Percentiles rank a stretch among this genome's conserved stretches.
These are phyloP conservation scores for Eragrostis curvula DNA, from an alignment of 176 grass and related monocot genomes.

Conservation along the genomic window DNA sequence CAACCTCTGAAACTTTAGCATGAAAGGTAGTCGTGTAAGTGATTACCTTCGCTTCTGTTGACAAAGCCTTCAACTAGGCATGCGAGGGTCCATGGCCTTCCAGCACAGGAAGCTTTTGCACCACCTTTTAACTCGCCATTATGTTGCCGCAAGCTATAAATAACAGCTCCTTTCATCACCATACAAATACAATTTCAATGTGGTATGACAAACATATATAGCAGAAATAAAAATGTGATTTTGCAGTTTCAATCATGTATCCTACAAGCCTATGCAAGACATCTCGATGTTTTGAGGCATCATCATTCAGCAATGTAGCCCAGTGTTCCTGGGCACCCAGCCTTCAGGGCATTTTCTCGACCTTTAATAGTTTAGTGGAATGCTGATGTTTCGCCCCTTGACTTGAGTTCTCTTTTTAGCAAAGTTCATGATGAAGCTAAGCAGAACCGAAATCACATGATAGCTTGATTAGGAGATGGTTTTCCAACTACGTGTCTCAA, in stretches of 20 bases:
- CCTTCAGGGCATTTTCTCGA: too few relatives aligned
- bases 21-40: conserved; percentile 7
- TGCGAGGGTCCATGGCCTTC: conserved; percentile 80
- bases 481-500: neutral
- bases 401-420: too few relatives aligned
- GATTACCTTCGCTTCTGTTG: conserved; percentile 75
- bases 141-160: conserved; percentile 73
- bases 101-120: conserved; percentile 77
- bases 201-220: neutral
- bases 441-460: neutral
- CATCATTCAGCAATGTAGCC: neutral
- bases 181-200: neutral
- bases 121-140: conserved; percentile 88
- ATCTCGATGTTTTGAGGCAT: neutral
- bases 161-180: neutral
- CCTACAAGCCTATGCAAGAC: conserved; percentile 11
- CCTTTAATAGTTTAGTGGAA: too few relatives aligned
- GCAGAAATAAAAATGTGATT: neutral
- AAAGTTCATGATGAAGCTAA: neutral
- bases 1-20: neutral
- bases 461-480: neutral
- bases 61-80: conserved; percentile 76
- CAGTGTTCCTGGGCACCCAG: neutral
- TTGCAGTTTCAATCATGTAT: neutral
- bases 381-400: too few relatives aligned